phyloP scores from a whole-genome alignment of 257 asterid genomes.

The Fraxinus cuspidata region DNA sequence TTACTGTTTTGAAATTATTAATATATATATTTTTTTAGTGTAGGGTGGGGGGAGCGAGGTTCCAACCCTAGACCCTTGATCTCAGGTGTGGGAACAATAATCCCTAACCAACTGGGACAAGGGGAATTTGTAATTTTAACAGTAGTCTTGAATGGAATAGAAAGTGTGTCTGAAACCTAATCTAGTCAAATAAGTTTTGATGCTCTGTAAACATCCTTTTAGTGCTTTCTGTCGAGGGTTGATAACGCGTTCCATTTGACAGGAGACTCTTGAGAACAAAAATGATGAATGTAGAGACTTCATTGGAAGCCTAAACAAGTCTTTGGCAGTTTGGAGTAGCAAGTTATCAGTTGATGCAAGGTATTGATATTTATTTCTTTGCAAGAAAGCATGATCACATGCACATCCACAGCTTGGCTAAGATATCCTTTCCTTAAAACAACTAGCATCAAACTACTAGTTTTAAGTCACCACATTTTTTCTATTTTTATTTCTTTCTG shows the following conservation, averaged over 20 bases:
- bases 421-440: constrained; percentile 5
- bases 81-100: too few species aligned
- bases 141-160: constrained; percentile 10
- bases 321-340: constrained; percentile 72
- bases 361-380: constrained; percentile 40
- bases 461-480: neutral
- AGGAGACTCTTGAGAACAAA: constrained; percentile 74
- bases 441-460: constrained; percentile 14
- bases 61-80: too few species aligned
- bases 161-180: constrained; percentile 8
- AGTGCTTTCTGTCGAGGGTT: constrained; percentile 14
- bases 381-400: constrained; percentile 5
- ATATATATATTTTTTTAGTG: too few species aligned
- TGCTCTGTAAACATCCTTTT: constrained; percentile 15
- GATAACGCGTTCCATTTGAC: constrained; percentile 36
- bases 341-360: constrained; percentile 76
- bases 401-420: constrained; percentile 11
- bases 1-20: too few species aligned
- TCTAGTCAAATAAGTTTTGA: constrained; percentile 5
- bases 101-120: too few species aligned
- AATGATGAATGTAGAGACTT: constrained; percentile 64
- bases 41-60: too few species aligned
- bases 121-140: neutral
- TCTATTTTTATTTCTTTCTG: constrained; percentile 7
- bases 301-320: constrained; percentile 67